Conservation (phyloP, 2,329 filamentous ascomycete species). For the Metarhizium robertsii region DNA sequence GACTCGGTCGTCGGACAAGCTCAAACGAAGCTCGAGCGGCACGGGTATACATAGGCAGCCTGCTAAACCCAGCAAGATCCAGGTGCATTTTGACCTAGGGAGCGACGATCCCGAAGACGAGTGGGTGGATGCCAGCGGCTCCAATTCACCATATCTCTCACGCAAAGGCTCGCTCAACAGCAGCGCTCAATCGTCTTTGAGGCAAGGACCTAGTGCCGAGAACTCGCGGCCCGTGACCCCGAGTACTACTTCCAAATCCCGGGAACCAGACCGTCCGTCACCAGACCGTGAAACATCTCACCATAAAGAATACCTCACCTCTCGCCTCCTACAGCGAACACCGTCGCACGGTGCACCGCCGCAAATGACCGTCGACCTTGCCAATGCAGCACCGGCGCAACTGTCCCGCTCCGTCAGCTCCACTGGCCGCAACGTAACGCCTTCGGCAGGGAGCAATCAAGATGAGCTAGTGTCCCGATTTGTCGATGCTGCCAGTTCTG, state of each 20-base stretch:
- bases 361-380: conserved; percentile 52
- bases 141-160: conserved; percentile 47
- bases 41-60: conserved; percentile 34
- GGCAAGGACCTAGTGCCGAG: conserved; percentile 22
- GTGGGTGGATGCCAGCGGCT: conserved; percentile 59
- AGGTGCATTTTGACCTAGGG: conserved; percentile 57
- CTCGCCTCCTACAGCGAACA: conserved; percentile 55
- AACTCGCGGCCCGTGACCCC: conserved; percentile 28
- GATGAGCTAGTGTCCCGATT: conserved; percentile 51
- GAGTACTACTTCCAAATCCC: conserved; percentile 12
- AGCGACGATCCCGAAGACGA: conserved; percentile 42
- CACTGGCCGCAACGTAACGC: conserved; percentile 17
- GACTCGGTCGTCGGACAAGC: conserved; percentile 38
- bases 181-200: conserved; percentile 38
- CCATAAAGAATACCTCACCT: conserved; percentile 59
- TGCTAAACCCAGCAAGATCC: conserved; percentile 32
- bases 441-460: conserved; percentile 24
- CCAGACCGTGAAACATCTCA: conserved; percentile 33
- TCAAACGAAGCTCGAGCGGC: conserved; percentile 44
- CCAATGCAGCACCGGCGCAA: conserved; percentile 27
- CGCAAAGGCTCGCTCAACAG: conserved; percentile 38
- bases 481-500: conserved; percentile 41
- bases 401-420: conserved; percentile 24
- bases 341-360: conserved; percentile 53
- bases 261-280: conserved; percentile 8